Evolutionary conservation across 2,329 filamentous ascomycete genomes (phyloP).

Genomic region (Alternaria gaisen): DNA sequence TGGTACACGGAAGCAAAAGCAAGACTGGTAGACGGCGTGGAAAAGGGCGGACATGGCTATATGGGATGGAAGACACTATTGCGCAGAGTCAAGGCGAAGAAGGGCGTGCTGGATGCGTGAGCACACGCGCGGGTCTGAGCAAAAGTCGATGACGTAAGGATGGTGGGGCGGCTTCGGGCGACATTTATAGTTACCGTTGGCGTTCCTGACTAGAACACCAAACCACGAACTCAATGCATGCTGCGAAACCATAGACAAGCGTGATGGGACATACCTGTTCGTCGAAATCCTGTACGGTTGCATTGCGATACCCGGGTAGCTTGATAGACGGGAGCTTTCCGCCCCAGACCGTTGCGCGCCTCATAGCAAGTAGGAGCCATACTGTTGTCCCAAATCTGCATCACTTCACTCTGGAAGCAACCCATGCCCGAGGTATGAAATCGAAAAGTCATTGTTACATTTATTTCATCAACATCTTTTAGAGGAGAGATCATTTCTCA

Average conservation of each 20-base stretch:
- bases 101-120: background rate
- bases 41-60: slow-evolving; percentile 18
- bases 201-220: background rate
- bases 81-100: background rate
- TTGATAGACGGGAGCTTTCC: background rate
- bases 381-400: background rate
- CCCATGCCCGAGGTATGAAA: background rate
- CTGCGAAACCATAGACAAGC: too few relatives aligned
- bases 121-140: background rate
- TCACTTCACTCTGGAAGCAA: background rate
- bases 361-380: background rate
- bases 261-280: too few relatives aligned
- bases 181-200: background rate
- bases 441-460: background rate
- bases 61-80: slow-evolving; percentile 29
- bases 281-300: too few relatives aligned
- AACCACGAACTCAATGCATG: too few relatives aligned
- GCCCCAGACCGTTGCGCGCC: background rate
- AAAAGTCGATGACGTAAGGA: background rate
- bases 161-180: background rate
- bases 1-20: slow-evolving; percentile 35
- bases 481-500: background rate
- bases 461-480: accelerated
- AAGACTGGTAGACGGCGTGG: slow-evolving; percentile 16
- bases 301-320: too few relatives aligned